Evolutionary conservation across 2,329 filamentous ascomycete genomes (phyloP), one percentile per base, ranked within the genome.

Genomic region (Penicillium capsulatum): DNA sequence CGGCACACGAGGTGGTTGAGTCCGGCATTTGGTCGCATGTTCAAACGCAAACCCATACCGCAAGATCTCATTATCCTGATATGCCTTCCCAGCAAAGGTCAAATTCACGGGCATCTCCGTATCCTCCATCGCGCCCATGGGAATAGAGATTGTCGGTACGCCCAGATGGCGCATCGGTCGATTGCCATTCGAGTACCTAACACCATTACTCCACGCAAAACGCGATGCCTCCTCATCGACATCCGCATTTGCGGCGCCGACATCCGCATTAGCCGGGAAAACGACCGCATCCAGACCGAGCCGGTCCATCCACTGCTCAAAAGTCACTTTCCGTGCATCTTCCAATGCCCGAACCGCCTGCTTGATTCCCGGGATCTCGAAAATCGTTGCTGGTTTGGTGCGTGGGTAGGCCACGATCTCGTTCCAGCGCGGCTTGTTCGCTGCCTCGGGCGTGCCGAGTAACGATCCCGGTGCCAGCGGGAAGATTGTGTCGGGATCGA

Each of bases 161-260:
- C 76, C 76, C 2, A 78, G 60, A 38, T 79, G 75, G 8, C 75
- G 62, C 1, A 80, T 59, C 0, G 70, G 71, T 2, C 73, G 60
- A 36, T 77, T 77, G 1, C 75, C 75, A 38, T 78, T 75, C 0
- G 67, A 70, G 42, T 77, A 79, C 28, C 68, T 69, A 3, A 78
- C 68, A 0, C 76, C 76, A 33, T 78, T 75, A 17, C 61, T 64
- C 40, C 70, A 62, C 3, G 68, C 69, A 40, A 70, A 61, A 7
- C 50, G 41, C 9, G 68, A 61, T 20, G 52, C 49, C 5, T 52
- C 44, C 13, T 51, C 39, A 26, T 60, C 58, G 0, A 51, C 46
- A 49, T 79, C 75, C 0, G 73, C 55, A 51, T 78, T 65, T 4
- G 73, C 70, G 5, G 60, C 56, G 0, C 71, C 74, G 0, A 77